Conservation (phyloP, 2,329 filamentous ascomycete species). For the Neoarthrinium moseri region DNA sequence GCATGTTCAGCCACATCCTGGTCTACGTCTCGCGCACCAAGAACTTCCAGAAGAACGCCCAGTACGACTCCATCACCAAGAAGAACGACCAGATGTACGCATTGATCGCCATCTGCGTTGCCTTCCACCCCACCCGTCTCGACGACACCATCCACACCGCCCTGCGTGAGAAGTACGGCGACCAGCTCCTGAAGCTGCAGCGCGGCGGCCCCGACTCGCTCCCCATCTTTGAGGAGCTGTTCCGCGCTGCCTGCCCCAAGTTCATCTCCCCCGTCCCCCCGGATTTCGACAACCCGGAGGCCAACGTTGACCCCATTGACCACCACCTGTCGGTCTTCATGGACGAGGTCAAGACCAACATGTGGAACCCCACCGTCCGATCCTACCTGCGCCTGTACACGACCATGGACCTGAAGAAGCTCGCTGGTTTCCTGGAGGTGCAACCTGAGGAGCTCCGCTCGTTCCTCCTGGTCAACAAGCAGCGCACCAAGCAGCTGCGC, state of each 20-base stretch:
- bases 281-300: constrained; percentile 93
- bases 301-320: constrained; percentile 96
- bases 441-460: constrained; percentile 93
- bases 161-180: constrained; percentile 97
- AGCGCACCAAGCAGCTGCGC: constrained; percentile 93
- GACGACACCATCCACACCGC: constrained; percentile 99
- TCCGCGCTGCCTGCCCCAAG: constrained; percentile 96
- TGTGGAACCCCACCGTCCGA: constrained; percentile 96
- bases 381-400: constrained; percentile 99
- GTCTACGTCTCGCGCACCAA: constrained; percentile 98
- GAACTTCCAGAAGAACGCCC: constrained; percentile 99
- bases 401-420: constrained; percentile 98
- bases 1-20: constrained; percentile 99
- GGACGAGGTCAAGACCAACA: constrained; percentile 99
- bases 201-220: constrained; percentile 93
- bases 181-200: constrained; percentile 96
- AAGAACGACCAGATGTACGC: constrained; percentile 99
- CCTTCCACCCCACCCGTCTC: constrained; percentile 93
- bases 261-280: constrained; percentile 98
- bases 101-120: constrained; percentile 96
- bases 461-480: constrained; percentile 96
- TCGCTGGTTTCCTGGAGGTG: constrained; percentile 94
- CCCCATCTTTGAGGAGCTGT: constrained; percentile 96
- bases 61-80: constrained; percentile 99
- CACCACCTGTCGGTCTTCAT: constrained; percentile 98